Base-by-base conservation (phyloP, 2,329 filamentous ascomycete species). In the Alternaria postmessia region DNA sequence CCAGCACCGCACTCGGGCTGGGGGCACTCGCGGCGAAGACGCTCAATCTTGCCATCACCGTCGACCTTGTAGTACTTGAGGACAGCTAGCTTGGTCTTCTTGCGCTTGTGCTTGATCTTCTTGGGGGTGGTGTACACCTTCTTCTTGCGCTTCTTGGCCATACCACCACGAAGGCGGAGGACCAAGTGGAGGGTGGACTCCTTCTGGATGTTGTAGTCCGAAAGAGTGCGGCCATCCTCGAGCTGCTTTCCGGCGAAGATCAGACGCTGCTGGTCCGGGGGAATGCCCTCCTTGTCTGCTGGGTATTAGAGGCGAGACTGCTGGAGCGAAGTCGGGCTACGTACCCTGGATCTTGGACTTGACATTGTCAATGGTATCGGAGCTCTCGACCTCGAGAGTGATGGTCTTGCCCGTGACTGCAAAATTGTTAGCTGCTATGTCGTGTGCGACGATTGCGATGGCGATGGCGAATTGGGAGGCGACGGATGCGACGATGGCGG, bases 31-130 rank as follows among this genome's bases (percentile, higher is more conserved):
- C 95, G 90, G 82, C 96, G 90, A 75, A 99, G 91, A 81, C 95
- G 95, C 91, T 99, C 95, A 79, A 99, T 98, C 91, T 98, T 98
- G 85, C 96, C 95, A 80, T 99, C 95, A 78, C 92, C 93, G 84
- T 98, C 95, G 78, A 99, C 95, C 92, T 99, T 99, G 92, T 99
- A 99, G 92, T 99, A 99, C 91, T 99, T 99, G 84, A 99, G 94
- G 77, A 99, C 94, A 80, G 95, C 95, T 84, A 99, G 87, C 91
- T 99, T 99, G 90, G 92, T 97, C 94, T 99, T 99, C 93, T 98
- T 99, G 88, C 93, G 91, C 94, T 99, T 99, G 91, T 99, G 95
- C 95, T 99, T 99, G 91, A 99, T 99, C 93, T 99, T 99, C 94
- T 99, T 99, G 84, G 95, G 95, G 80, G 95, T 99, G 83, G 93